These are phyloP conservation scores for Ogataea neopini DNA, from an alignment of 805 yeast species.

Conservation along the genomic window DNA sequence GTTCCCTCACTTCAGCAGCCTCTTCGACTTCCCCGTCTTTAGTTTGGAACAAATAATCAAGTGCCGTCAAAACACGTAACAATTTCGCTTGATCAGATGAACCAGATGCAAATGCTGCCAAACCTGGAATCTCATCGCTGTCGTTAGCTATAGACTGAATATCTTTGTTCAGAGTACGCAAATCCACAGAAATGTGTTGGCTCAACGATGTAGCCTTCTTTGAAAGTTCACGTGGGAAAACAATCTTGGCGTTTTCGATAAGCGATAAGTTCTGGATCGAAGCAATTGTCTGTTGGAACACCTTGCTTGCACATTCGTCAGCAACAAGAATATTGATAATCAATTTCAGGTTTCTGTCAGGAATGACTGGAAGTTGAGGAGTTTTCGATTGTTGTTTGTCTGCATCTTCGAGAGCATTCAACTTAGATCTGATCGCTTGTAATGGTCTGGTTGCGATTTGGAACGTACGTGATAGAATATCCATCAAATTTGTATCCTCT, in stretches of 20 bases:
- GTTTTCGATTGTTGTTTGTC: constrained; percentile 22
- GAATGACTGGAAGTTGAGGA: constrained; percentile 59
- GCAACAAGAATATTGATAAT: constrained; percentile 70
- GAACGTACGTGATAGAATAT: constrained; percentile 68
- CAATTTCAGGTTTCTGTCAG: constrained; percentile 58
- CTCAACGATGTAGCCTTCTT: constrained; percentile 63
- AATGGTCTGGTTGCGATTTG: constrained; percentile 79
- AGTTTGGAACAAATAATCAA: constrained; percentile 73
- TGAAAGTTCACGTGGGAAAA: constrained; percentile 69
- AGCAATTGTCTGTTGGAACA: constrained; percentile 80
- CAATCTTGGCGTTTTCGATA: constrained; percentile 58
- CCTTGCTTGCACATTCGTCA: constrained; percentile 81
- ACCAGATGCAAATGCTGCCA: constrained; percentile 71
- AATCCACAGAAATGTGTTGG: constrained; percentile 51
- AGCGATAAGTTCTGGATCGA: constrained; percentile 75
- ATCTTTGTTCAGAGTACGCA: constrained; percentile 49
- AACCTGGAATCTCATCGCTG: constrained; percentile 47
- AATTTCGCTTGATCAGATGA: constrained; percentile 87
- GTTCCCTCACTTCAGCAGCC: constrained; percentile 43
- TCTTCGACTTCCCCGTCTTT: constrained; percentile 33
- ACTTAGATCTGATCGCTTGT: constrained; percentile 45
- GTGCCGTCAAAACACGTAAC: constrained; percentile 81
- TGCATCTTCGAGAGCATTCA: constrained; percentile 36
- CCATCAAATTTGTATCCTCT: constrained; percentile 76
- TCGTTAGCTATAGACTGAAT: constrained; percentile 38